Evolutionary conservation across 306 rosid genomes (phyloP).

Genomic region (Arachis stenosperma): DNA sequence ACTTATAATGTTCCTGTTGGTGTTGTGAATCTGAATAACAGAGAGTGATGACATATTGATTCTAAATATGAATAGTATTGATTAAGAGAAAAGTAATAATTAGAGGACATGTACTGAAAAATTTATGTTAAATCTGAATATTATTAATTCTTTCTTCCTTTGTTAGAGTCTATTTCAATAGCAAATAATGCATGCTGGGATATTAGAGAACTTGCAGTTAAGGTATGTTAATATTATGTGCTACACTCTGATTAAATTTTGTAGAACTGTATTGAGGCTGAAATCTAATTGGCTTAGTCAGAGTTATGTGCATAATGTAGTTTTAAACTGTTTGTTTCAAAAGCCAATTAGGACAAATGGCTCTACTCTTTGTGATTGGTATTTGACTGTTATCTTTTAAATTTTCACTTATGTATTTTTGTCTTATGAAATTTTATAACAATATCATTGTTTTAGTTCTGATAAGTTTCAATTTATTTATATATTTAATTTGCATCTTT

Average conservation of each 20-base stretch:
- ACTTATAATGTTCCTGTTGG: too few species aligned
- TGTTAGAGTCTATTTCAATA: conserved; percentile 71
- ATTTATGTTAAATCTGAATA: too few species aligned
- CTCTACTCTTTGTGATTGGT: background rate
- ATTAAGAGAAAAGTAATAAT: too few species aligned
- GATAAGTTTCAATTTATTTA: background rate
- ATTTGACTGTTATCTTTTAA: too few species aligned
- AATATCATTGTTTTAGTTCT: background rate
- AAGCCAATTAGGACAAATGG: conserved; percentile 12
- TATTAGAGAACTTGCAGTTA: conserved; percentile 92
- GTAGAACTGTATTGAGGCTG: conserved; percentile 11
- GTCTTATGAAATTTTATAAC: too few species aligned
- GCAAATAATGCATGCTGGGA: conserved; percentile 99
- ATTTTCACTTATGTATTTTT: too few species aligned
- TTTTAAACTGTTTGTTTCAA: conserved; percentile 3
- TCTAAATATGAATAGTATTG: too few species aligned
- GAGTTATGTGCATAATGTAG: background rate
- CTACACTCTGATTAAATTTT: conserved; percentile 27
- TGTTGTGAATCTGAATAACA: too few species aligned
- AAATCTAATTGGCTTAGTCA: conserved; percentile 32
- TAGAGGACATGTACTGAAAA: too few species aligned
- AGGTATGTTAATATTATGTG: conserved; percentile 60
- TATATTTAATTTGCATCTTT: background rate
- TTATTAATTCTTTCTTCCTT: too few species aligned
- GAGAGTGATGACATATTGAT: too few species aligned